Conservation (phyloP, 148 eudicot genomes). For the Camellia japonica region DNA sequence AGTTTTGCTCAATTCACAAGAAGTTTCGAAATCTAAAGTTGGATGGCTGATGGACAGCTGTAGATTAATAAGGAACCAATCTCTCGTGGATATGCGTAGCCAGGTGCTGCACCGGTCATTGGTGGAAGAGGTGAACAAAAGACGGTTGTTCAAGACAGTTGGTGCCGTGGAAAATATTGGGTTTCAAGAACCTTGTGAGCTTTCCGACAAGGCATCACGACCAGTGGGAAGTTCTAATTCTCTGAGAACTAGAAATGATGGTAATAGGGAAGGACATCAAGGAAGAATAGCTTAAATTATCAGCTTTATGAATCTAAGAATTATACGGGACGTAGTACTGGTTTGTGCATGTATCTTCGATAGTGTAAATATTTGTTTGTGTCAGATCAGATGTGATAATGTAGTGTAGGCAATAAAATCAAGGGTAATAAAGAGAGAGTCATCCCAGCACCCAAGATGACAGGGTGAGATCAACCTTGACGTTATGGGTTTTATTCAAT, state of each 20-base stretch:
- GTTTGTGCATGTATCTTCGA: not conserved
- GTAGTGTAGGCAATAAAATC: too few relatives aligned
- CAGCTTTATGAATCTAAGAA: not conserved
- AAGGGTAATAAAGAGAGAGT: too few relatives aligned
- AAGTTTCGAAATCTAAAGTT: conserved; percentile 24
- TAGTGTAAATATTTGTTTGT: not conserved
- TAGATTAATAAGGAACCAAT: conserved; percentile 36
- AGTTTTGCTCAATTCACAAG: conserved; percentile 18
- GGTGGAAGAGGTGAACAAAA: conserved; percentile 42
- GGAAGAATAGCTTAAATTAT: conserved; percentile 13
- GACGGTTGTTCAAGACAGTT: conserved; percentile 46
- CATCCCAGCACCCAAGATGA: too few relatives aligned
- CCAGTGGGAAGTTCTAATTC: not conserved
- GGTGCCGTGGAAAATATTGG: conserved; percentile 43
- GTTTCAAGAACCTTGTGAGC: conserved; percentile 35
- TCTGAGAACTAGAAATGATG: conserved; percentile 2
- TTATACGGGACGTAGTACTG: not conserved
- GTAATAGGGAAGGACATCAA: conserved; percentile 17
- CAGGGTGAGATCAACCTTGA: too few relatives aligned
- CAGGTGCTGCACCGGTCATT: conserved; percentile 45
- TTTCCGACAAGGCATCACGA: conserved; percentile 14
- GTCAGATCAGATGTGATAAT: not conserved
- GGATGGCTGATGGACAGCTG: conserved; percentile 13
- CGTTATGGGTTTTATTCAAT: too few relatives aligned
- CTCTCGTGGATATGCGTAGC: conserved; percentile 46